These are phyloP conservation scores for Colletotrichum cordylinicola DNA, from an alignment of 2,329 filamentous ascomycete species.

Conservation along the genomic window DNA sequence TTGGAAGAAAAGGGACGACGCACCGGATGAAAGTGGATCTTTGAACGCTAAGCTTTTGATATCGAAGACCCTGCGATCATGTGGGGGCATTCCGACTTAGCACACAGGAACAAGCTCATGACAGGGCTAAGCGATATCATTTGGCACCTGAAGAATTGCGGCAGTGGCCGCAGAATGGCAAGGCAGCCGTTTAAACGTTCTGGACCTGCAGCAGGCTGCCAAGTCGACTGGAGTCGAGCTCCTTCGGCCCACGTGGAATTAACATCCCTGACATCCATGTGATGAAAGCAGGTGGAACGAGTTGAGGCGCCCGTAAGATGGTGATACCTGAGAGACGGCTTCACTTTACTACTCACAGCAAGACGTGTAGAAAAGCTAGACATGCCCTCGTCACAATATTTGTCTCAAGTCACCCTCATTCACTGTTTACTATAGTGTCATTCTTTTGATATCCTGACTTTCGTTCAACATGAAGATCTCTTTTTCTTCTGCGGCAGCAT, in stretches of 20 bases:
- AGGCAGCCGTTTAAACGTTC: not conserved
- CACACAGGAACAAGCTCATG: not conserved
- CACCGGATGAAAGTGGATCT: not conserved
- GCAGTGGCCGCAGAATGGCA: not conserved
- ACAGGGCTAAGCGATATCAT: not conserved
- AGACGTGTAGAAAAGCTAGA: not conserved
- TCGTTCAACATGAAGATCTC: not conserved
- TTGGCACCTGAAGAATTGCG: not conserved
- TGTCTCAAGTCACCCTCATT: not conserved
- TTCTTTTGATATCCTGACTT: not conserved
- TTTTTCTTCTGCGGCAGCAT: rapidly evolving
- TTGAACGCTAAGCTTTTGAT: not conserved
- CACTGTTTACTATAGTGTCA: rapidly evolving
- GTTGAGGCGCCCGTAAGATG: not conserved
- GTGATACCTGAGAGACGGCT: not conserved
- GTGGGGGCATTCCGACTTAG: not conserved
- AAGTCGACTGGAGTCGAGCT: not conserved
- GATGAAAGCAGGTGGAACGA: not conserved
- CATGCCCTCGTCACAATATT: not conserved
- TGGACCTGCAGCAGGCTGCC: not conserved
- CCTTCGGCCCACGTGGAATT: not conserved
- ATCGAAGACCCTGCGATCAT: not conserved
- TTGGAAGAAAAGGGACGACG: not conserved
- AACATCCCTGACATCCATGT: not conserved
- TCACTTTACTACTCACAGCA: not conserved